phyloP scores from a whole-genome alignment of 352 stramenopile species.

The Globisporangium camurandrum region DNA sequence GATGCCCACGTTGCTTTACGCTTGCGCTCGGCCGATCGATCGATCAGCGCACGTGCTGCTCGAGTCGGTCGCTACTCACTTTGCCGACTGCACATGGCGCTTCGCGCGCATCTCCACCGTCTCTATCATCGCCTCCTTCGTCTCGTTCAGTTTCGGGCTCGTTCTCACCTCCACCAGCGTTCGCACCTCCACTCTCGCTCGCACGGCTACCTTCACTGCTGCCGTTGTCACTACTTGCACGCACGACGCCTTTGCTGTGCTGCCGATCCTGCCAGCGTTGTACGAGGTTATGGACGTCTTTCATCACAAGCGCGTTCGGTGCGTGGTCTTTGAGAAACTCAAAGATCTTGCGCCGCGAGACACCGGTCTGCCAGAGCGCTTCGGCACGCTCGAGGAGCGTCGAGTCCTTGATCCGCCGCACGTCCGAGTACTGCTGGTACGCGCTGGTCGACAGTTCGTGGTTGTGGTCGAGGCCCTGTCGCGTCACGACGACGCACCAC shows the following conservation, averaged over 20 bases:
- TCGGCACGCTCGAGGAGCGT: slow-evolving; percentile 46
- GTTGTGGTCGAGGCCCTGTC: slow-evolving; percentile 64
- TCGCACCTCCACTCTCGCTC: neutral
- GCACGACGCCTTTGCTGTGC: slow-evolving; percentile 2
- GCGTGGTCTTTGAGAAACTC: slow-evolving; percentile 66
- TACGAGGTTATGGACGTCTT: slow-evolving; percentile 76
- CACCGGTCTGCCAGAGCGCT: slow-evolving; percentile 47
- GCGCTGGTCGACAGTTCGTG: slow-evolving; percentile 48
- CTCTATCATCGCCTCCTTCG: neutral
- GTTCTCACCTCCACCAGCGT: neutral
- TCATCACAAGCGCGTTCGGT: slow-evolving; percentile 56
- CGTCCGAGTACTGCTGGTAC: slow-evolving; percentile 66
- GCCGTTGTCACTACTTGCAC: neutral
- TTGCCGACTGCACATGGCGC: neutral
- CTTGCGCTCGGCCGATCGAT: too few relatives aligned
- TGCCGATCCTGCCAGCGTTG: slow-evolving; percentile 59
- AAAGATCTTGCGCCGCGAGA: slow-evolving; percentile 53
- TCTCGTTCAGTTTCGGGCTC: neutral
- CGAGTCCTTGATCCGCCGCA: slow-evolving; percentile 56
- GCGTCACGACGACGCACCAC: slow-evolving; percentile 69
- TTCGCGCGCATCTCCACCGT: neutral
- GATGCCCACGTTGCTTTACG: too few relatives aligned
- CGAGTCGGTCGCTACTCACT: neutral
- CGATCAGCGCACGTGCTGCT: neutral
- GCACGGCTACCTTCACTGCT: neutral